These are phyloP conservation scores for Pelargonium myrrhifolium DNA, from an alignment of 441 rosid genomes.

Conservation along the genomic window DNA sequence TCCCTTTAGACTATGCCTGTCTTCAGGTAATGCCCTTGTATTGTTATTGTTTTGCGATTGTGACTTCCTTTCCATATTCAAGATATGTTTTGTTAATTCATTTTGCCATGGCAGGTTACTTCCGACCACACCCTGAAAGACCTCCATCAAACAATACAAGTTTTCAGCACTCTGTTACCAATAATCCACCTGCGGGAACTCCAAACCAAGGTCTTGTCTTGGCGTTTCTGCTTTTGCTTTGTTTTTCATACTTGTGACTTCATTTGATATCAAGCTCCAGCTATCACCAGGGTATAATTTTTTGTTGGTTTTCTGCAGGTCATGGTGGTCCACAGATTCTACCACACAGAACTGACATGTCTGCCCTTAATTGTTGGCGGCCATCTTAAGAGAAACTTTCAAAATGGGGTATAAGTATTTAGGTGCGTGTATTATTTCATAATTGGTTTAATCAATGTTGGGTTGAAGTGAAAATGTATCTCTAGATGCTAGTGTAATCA, in stretches of 20 bases:
- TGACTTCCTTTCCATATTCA: neutral
- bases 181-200: constrained; percentile 51
- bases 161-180: constrained; percentile 51
- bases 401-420: constrained; percentile 21
- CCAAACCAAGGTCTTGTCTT: constrained; percentile 49
- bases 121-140: constrained; percentile 59
- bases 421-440: constrained; percentile 25
- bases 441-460: neutral
- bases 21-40: neutral
- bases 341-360: constrained; percentile 74
- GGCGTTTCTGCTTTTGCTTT: neutral
- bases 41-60: neutral
- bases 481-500: too few species aligned
- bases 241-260: neutral
- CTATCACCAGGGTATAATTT: constrained; percentile 16
- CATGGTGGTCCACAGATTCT: constrained; percentile 63
- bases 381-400: constrained; percentile 48
- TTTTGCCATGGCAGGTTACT: constrained; percentile 52
- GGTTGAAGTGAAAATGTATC: neutral
- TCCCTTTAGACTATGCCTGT: constrained; percentile 13
- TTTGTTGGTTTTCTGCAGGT: constrained; percentile 42
- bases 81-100: constrained; percentile 13
- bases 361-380: constrained; percentile 83
- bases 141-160: constrained; percentile 57
- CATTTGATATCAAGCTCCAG: constrained; percentile 15